Base-by-base conservation (phyloP, 129 eudicot species). In the Centrapalus pauciflorus region DNA sequence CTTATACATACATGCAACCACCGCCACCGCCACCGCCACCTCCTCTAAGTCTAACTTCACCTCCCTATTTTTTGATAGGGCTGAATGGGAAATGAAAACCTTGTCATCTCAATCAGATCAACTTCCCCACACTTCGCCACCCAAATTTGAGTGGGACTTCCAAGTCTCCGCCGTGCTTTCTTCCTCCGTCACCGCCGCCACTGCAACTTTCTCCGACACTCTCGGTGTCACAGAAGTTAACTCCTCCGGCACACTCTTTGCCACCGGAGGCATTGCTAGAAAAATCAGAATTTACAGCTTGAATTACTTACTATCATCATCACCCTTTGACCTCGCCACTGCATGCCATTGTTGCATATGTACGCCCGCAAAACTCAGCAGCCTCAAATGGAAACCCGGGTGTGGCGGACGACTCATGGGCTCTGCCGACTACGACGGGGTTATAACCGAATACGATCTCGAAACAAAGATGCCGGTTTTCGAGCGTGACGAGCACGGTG, bases 351-450 rank as follows among this genome's bases (percentile, higher is more conserved):
- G 37, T 43, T 82, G 67, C 74, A 68, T 88, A 1, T 85, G 87
- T 50, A 82, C 96, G 0, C 88, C 96, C 0, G 96, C 96, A 0
- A 88, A 88, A 55, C 89, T 88, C 56, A 88, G 96, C 72, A 75
- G 89, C 78, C 83, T 88, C 2, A 77, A 79, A 62, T 88, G 96
- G 96, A 80, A 80, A 23, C 92, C 96, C 27, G 83, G 82, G 34
- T 80, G 85, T 7, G 71, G 11, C 4, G 80, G 83, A 3, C 67
- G 70, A 55, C 61, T 74, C 48, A 35, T 88, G 60, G 96, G 96
- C 33, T 80, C 96, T 6, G 89, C 81, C 3, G 96, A 88, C 23
- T 88, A 88, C 70, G 96, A 88, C 32, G 96, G 96, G 0, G 96
- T 80, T 0, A 61, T 88, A 1, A 82, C 69, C 71, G 96, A 88